These are phyloP conservation scores for Aspergillus haitiensis DNA, from an alignment of 495 filamentous ascomycete genomes.

Conservation along the genomic window DNA sequence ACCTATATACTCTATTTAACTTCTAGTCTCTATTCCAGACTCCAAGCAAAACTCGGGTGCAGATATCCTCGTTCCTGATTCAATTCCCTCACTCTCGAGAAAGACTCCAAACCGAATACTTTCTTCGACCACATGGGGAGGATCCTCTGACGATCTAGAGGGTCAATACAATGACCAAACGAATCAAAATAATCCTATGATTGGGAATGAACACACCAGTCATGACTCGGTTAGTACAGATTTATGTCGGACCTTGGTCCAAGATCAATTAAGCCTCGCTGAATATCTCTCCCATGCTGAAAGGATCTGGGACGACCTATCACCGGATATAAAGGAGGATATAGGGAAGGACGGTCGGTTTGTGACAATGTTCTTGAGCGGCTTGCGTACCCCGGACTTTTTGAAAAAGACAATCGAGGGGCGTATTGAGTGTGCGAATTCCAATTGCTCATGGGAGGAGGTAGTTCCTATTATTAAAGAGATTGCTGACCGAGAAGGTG, in stretches of 20 bases:
- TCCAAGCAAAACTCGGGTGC: too few relatives aligned
- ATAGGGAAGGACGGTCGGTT: constrained; percentile 21
- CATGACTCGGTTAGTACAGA: not conserved
- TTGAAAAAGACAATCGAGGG: constrained; percentile 19
- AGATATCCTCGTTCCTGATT: not conserved
- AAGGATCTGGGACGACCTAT: constrained; percentile 7
- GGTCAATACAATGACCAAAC: not conserved
- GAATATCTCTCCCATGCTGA: constrained; percentile 29
- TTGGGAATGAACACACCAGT: not conserved
- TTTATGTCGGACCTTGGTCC: not conserved
- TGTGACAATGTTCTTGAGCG: constrained; percentile 30
- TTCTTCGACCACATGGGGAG: not conserved
- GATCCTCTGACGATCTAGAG: not conserved
- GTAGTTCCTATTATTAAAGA: constrained; percentile 12
- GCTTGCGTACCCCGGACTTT: constrained; percentile 21
- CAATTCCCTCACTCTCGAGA: not conserved
- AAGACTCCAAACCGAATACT: not conserved
- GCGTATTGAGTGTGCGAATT: constrained; percentile 23
- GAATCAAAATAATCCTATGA: not conserved
- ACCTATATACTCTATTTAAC: too few relatives aligned
- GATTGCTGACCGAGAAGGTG: not conserved
- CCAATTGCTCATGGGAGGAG: constrained; percentile 29
- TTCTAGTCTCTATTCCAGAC: too few relatives aligned
- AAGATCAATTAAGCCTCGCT: constrained; percentile 17
- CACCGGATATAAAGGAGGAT: not conserved